Evolutionary conservation across 768 basidiomycete genomes (phyloP), one percentile per base, ranked within the genome.

Genomic region (Collybia mongolica): DNA sequence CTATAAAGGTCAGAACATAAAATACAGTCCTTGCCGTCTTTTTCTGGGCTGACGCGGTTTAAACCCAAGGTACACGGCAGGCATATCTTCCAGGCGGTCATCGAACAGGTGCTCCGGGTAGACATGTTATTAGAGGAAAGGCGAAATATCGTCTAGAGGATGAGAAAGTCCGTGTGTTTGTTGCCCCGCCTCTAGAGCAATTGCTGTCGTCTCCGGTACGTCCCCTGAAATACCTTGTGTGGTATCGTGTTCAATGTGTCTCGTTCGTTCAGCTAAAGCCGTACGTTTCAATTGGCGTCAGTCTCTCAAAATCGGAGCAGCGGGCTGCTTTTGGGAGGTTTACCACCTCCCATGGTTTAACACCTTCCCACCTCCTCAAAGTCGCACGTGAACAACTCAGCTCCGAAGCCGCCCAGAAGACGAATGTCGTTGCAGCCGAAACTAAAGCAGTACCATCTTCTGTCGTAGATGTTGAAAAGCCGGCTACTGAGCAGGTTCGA

Each of bases 91-190:
- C 91, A 6, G 90, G 91, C 54, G 89, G 90, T 19, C 85, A 81
- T 62, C 82, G 93, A 39, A 95, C 92, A 0, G 93, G 92, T 52
- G 89, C 93, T 20, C 92, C 92, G 17, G 91, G 93, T 65, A 82
- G 86, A 64, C 90, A 93, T 67, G 84, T 92, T 44, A 71, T 90
- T 17, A 66, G 78, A 37, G 90, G 91, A 37, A 83, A 84, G 60
- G 76, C 86, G 37, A 90, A 93, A 64, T 94, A 93, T 67, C 75
- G 86, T 48, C 72, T 97, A 14, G 58, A 91, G 48, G 90, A 96
- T 61, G 84, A 87, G 64, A 77, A 87, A 72, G 90, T 97, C 43
- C 77, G 92, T 60, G 80, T 90, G 44, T 93, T 86, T 54, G 83
- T 95, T 35, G 88, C 90, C 19, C 90, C 92, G n/a, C 76, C 82